phyloP scores from a whole-genome alignment of 805 yeast genomes.

The Isabelozyma heimii region DNA sequence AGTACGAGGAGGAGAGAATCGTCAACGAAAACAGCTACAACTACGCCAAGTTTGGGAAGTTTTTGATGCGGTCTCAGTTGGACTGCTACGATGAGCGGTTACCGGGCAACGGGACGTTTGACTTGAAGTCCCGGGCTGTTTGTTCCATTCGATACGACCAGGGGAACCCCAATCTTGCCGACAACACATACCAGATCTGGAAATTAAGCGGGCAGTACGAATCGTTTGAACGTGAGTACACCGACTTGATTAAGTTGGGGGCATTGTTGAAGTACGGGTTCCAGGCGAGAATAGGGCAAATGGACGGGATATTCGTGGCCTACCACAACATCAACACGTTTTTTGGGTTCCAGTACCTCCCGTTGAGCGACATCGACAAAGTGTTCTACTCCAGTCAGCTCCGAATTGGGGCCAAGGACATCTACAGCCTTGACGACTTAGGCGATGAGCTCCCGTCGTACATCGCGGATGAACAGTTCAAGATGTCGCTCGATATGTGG shows the following conservation, averaged over 20 bases:
- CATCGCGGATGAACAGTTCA: conserved; percentile 70
- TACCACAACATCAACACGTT: conserved; percentile 78
- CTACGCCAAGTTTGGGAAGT: conserved; percentile 65
- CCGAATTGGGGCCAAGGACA: conserved; percentile 7
- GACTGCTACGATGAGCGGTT: conserved; percentile 75
- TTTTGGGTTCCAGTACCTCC: conserved; percentile 89
- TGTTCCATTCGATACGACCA: conserved; percentile 80
- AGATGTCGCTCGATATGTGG: conserved; percentile 54
- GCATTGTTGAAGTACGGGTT: conserved; percentile 80
- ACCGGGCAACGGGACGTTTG: conserved; percentile 92
- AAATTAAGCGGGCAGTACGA: conserved; percentile 64
- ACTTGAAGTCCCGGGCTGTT: conserved; percentile 87
- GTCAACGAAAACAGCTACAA: conserved; percentile 49
- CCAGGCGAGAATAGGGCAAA: conserved; percentile 92
- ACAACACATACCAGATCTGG: conserved; percentile 66
- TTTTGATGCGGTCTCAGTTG: conserved; percentile 84
- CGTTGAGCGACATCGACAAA: conserved; percentile 67
- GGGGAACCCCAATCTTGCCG: conserved; percentile 50
- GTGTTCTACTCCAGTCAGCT: conserved; percentile 18
- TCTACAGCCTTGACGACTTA: conserved; percentile 16
- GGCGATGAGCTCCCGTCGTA: conserved; percentile 39
- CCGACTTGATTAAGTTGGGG: conserved; percentile 67
- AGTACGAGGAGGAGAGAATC: conserved; percentile 10
- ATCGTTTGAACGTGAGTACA: conserved; percentile 78
- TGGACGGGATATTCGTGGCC: conserved; percentile 95